phyloP scores from a whole-genome alignment of 129 eudicot genomes.

The Centrapalus pauciflorus region DNA sequence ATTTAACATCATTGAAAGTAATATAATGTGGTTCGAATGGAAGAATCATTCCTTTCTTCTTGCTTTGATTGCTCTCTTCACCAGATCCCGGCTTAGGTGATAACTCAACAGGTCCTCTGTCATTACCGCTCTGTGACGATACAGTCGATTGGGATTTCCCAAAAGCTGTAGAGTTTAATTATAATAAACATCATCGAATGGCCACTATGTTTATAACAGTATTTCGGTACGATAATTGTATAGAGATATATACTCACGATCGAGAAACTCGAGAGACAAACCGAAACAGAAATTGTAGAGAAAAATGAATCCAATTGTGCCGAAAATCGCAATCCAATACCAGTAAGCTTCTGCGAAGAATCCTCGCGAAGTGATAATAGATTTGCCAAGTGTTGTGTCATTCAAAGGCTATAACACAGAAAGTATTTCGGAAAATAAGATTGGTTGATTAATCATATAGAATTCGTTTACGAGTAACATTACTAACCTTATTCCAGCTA shows the following conservation, averaged over 20 bases:
- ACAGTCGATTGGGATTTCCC: conserved; percentile 49
- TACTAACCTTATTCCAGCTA: conserved; percentile 50
- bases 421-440: not conserved
- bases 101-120: conserved; percentile 25
- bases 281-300: conserved; percentile 42
- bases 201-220: not conserved
- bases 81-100: conserved; percentile 7
- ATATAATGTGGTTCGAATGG: conserved; percentile 83
- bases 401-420: conserved; percentile 5
- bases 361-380: conserved; percentile 51
- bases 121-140: conserved; percentile 30
- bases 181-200: not conserved
- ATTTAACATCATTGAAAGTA: conserved; percentile 65
- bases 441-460: not conserved
- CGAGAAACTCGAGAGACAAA: conserved; percentile 43
- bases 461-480: not conserved
- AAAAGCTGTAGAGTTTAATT: conserved; percentile 47
- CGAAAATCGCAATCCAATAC: conserved; percentile 67
- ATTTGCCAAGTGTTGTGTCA: conserved; percentile 35
- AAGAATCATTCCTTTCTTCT: conserved; percentile 66
- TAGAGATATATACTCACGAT: conserved; percentile 39
- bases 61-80: conserved; percentile 11
- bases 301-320: conserved; percentile 45
- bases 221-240: not conserved
- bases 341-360: conserved; percentile 52